Evolutionary conservation across 306 rosid genomes (phyloP).

Genomic region (Prunus dulcis): DNA sequence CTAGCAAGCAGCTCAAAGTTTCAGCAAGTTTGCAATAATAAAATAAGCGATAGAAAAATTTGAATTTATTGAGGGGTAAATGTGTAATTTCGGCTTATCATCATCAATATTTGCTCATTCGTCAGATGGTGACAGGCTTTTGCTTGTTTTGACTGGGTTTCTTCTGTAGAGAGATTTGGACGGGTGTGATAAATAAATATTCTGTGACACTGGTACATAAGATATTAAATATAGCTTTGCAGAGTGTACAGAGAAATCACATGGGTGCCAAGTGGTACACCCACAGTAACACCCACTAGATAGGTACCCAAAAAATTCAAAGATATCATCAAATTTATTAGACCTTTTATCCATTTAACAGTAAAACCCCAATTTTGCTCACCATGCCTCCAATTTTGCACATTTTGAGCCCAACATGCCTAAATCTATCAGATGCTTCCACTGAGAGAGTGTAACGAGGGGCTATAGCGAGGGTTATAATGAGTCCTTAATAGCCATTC

Average conservation of each 20-base stretch:
- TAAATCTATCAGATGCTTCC: background rate
- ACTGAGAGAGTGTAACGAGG: too few species aligned
- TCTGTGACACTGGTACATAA: slow-evolving; percentile 1
- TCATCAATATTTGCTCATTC: background rate
- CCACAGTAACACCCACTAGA: background rate
- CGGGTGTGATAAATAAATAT: background rate
- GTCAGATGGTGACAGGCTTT: slow-evolving; percentile 6
- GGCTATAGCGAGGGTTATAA: too few species aligned
- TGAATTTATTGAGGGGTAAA: background rate
- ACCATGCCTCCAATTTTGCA: background rate
- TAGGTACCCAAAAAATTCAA: background rate
- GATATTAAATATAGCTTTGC: background rate
- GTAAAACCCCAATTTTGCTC: background rate
- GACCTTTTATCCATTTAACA: background rate
- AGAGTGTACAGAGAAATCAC: slow-evolving; percentile 27
- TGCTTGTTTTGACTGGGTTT: background rate
- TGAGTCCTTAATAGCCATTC: too few species aligned
- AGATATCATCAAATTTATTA: background rate
- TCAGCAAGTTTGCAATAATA: background rate
- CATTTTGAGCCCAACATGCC: background rate
- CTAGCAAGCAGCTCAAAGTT: background rate
- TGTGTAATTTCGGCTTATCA: background rate
- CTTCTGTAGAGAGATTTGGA: background rate
- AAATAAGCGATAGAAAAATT: background rate
- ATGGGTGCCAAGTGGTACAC: slow-evolving; percentile 20